A percentile compares a stretch with the other conserved stretches of the same genome.
Evolutionary conservation across 768 basidiomycete species (phyloP).

Genomic region (Coprinellus aureogranulatus): DNA sequence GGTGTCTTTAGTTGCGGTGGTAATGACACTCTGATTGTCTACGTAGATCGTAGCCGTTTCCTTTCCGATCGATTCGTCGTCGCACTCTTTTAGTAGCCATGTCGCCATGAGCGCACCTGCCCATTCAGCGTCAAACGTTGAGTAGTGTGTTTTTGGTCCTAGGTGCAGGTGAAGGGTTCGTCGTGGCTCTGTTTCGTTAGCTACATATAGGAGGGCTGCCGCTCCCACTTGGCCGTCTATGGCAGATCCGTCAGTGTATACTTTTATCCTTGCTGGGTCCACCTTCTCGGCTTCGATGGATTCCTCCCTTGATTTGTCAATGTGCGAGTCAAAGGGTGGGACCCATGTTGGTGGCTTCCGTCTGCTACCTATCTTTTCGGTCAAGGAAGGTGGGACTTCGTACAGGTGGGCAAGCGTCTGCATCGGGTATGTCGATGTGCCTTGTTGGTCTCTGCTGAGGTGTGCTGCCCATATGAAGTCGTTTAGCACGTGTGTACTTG

Average conservation of each 20-base stretch:
- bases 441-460: neutral
- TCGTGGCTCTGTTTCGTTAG: neutral
- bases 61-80: neutral
- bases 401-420: constrained; percentile 5
- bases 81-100: constrained; percentile 9
- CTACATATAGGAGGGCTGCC: constrained; percentile 13
- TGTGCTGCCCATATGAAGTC: neutral
- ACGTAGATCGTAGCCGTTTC: constrained; percentile 11
- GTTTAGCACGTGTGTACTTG: constrained; percentile 10
- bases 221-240: constrained; percentile 20
- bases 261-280: neutral
- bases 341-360: neutral
- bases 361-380: constrained; percentile 12
- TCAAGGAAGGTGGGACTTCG: constrained; percentile 7
- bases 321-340: constrained; percentile 2
- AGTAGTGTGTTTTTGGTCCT: constrained; percentile 13
- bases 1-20: constrained; percentile 2
- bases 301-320: neutral
- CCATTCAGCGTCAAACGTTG: constrained; percentile 20
- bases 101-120: constrained; percentile 18
- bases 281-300: neutral
- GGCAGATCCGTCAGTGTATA: constrained; percentile 19
- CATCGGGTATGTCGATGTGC: constrained; percentile 8
- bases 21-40: constrained; percentile 18
- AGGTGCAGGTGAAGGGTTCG: constrained; percentile 12